Conservation (phyloP, 805 yeast species). For the Myxozyma sirexii region DNA sequence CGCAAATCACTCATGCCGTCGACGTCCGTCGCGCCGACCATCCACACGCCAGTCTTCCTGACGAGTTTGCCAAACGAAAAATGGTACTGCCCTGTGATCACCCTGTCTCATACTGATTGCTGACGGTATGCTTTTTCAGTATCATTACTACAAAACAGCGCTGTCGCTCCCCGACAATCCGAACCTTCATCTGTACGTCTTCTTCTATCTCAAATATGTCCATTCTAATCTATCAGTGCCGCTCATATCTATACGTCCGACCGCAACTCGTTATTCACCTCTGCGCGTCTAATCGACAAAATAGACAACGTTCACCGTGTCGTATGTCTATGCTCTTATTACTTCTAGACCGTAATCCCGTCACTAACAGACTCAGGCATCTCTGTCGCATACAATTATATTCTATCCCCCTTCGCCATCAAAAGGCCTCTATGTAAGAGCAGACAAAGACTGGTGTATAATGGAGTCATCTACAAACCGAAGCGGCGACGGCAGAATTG, state of each 20-base stretch:
- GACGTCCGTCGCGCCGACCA: slow-evolving; percentile 19
- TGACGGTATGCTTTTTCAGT: background rate
- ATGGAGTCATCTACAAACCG: slow-evolving; percentile 19
- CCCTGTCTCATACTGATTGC: background rate
- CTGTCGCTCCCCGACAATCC: slow-evolving; percentile 11
- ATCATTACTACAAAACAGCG: slow-evolving; percentile 9
- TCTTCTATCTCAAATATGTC: background rate
- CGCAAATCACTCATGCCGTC: slow-evolving; percentile 16
- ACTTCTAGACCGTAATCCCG: background rate
- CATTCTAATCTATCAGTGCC: background rate
- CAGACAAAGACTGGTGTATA: slow-evolving; percentile 10
- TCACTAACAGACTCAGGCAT: background rate
- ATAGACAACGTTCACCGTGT: slow-evolving; percentile 2
- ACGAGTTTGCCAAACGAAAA: slow-evolving; percentile 7
- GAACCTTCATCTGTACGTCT: slow-evolving; percentile 20
- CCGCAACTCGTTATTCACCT: slow-evolving; percentile 13
- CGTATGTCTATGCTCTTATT: background rate
- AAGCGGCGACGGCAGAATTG: slow-evolving; percentile 19
- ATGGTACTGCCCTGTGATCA: background rate
- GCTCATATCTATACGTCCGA: slow-evolving; percentile 25
- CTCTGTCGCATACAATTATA: slow-evolving; percentile 17
- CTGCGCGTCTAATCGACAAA: slow-evolving; percentile 11
- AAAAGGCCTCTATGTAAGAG: background rate
- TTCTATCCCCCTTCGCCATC: slow-evolving; percentile 17
- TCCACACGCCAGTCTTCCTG: background rate